Conservation (phyloP, 257 asterid genomes). For the Solanum chiquidenum region DNA sequence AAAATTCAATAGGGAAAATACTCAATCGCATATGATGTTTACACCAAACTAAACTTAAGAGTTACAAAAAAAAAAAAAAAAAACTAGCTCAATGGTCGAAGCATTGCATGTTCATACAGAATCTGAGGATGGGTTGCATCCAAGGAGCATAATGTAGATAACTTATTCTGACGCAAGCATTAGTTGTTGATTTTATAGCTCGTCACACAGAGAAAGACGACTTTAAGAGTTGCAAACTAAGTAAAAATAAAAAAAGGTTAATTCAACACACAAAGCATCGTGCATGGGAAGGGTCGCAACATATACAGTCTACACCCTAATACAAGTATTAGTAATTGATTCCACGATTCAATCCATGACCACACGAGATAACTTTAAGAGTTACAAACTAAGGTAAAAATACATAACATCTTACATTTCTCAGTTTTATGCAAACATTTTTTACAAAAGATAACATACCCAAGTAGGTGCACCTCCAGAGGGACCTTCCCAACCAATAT, state of each 20-base stretch:
- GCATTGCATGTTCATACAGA: background rate
- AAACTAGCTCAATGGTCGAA: background rate
- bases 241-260: background rate
- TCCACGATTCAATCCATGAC: rapidly evolving
- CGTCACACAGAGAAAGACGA: background rate
- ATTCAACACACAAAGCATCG: background rate
- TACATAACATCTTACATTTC: background rate
- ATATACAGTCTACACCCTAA: background rate
- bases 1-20: background rate
- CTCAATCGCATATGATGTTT: background rate
- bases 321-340: too few relatives aligned
- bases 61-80: too few relatives aligned
- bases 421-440: background rate
- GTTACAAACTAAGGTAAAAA: background rate
- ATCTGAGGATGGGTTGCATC: background rate
- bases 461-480: slow-evolving; percentile 53
- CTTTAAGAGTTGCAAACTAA: background rate
- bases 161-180: background rate
- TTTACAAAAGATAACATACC: slow-evolving; percentile 13
- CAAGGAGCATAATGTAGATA: background rate
- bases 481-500: slow-evolving; percentile 84
- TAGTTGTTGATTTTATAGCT: background rate
- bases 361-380: background rate
- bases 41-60: background rate
- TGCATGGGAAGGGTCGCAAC: background rate